Percentiles rank a stretch among this genome's conserved stretches.
These are phyloP conservation scores for Uronychia setigera DNA, from an alignment of 73 alveolate species.

Conservation along the genomic window DNA sequence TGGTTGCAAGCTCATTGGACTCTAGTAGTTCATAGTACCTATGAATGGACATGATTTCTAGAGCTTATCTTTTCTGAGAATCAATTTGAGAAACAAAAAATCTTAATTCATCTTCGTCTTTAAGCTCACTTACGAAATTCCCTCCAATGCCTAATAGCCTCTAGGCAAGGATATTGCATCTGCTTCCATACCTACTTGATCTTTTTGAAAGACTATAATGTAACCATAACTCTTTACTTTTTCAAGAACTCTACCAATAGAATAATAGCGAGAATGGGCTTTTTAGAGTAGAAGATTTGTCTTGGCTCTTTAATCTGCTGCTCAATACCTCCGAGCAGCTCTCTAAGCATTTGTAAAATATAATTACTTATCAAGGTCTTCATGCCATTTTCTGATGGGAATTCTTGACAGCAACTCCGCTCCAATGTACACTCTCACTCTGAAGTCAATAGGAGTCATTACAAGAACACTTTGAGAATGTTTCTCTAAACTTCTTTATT, in stretches of 20 bases:
- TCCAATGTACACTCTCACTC: conserved; percentile 38
- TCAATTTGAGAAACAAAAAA: conserved; percentile 37
- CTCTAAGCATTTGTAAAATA: conserved; percentile 5
- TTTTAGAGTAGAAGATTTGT: conserved; percentile 28
- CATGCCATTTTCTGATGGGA: conserved; percentile 31
- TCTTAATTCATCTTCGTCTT: conserved; percentile 40
- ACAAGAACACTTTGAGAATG: conserved; percentile 33
- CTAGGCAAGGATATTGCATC: conserved; percentile 2
- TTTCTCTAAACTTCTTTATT: conserved; percentile 18
- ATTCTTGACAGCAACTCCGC: conserved; percentile 44
- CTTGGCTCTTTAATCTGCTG: conserved; percentile 35
- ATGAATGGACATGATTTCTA: conserved; percentile 43
- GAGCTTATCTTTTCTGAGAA: conserved; percentile 38
- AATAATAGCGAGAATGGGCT: conserved; percentile 27
- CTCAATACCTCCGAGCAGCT: conserved; percentile 26
- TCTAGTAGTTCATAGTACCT: conserved; percentile 51
- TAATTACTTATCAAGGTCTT: conserved; percentile 6
- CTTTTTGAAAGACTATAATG: neutral
- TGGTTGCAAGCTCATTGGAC: conserved; percentile 37
- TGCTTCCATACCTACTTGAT: conserved; percentile 11
- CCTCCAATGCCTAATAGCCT: conserved; percentile 28
- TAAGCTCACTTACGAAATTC: conserved; percentile 33
- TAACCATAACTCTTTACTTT: neutral
- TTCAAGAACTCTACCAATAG: conserved; percentile 32
- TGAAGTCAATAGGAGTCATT: too few species aligned